These are phyloP conservation scores for Salvia splendens DNA, from an alignment of 257 asterid genomes.

Conservation along the genomic window DNA sequence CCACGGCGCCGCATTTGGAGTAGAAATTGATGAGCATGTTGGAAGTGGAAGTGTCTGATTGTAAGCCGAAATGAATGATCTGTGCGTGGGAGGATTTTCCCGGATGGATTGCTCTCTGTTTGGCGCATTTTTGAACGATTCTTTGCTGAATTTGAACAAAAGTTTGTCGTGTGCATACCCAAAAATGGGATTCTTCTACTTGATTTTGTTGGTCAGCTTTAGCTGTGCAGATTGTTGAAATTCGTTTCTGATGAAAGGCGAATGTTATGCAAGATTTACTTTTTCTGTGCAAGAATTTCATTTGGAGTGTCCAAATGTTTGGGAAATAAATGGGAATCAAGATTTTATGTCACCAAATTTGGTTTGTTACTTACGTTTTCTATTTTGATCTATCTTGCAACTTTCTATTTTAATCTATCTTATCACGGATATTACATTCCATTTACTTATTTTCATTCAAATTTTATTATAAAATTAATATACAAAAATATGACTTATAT, in stretches of 20 bases:
- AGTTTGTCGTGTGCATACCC: slow-evolving; percentile 38
- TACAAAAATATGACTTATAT: no score
- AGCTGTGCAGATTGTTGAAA: slow-evolving; percentile 41
- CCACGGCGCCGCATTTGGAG: slow-evolving; percentile 55
- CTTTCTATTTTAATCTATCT: no score
- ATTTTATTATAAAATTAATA: no score
- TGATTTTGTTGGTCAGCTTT: slow-evolving; percentile 30
- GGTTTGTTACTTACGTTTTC: no score
- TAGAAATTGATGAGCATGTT: slow-evolving; percentile 76
- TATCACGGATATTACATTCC: no score
- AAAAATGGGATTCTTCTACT: slow-evolving; percentile 37
- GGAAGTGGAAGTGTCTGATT: slow-evolving; percentile 53
- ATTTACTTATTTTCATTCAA: no score
- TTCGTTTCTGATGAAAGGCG: slow-evolving; percentile 27
- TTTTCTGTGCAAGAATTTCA: slow-evolving; percentile 47
- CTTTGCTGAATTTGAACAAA: slow-evolving; percentile 47
- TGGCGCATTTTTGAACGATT: slow-evolving; percentile 61
- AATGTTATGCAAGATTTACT: slow-evolving; percentile 15
- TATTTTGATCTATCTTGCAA: no score
- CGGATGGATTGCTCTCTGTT: slow-evolving; percentile 34
- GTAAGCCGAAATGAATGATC: slow-evolving; percentile 53
- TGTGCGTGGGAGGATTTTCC: slow-evolving; percentile 71
- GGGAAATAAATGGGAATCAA: no score
- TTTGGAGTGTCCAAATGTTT: no score
- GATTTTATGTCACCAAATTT: no score